Evolutionary conservation across 148 eudicot species (phyloP), one percentile per base, ranked within the genome.

Genomic region (Spergularia marina): DNA sequence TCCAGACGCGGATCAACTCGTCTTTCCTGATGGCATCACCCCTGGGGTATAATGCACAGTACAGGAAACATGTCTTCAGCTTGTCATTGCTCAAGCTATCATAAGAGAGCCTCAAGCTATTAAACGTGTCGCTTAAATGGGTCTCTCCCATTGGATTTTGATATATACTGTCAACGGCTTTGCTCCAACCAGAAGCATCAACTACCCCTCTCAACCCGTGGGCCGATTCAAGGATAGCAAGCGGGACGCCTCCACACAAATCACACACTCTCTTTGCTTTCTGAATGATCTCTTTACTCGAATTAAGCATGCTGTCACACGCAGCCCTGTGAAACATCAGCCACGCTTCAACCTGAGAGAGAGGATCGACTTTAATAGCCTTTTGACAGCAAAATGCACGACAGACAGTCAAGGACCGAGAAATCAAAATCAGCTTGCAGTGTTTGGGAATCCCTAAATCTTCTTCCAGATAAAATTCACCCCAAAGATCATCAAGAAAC

Each of bases 401-500:
- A 69, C 68, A 60, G 52, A 77, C 74, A 51, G 60, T 68, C 14
- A 77, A 41, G 18, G 62, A 34, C 14, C 79, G 67, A 18, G 79
- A 69, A 59, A 59, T 51, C 0, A 77, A 12, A 25, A 77, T 36
- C 52, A 77, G 53, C 53, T 77, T 69, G 67, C 74, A 77, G 13
- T 59, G 39, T 18, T n/a, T 60, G 2, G 79, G 79, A 70, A 77
- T 77, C 25, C 79, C 79, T 20, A 77, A 0, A 30, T 30, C 79
- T 16, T 69, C 59, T 56, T 77, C 74, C 8, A 21, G 74, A 18
- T 61, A 53, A 18, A 69, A 77, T 25, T 59, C 74, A 30, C 44
- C 36, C 79, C 79, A 77, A 12, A 77, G 25, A 60, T 70, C 68
- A 77, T 77, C 79, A 52, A 77, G 74, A 49, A 77, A 44, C 15